Conservation (phyloP, 148 eudicot species). For the Persicaria tinctoria region DNA sequence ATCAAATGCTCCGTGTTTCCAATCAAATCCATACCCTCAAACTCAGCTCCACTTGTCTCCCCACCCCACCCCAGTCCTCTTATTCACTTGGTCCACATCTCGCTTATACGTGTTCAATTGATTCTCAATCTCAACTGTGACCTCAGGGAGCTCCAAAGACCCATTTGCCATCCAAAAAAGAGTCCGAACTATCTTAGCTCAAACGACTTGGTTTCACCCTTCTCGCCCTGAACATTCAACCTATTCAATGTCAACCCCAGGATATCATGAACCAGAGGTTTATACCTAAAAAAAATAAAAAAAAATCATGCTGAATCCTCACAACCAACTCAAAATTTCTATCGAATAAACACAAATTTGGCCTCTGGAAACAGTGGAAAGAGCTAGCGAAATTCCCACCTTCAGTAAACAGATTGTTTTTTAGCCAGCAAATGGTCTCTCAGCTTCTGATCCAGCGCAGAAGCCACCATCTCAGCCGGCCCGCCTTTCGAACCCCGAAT, state of each 20-base stretch:
- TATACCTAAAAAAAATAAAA: constrained; percentile 46
- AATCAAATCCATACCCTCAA: no score
- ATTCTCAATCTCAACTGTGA: constrained; percentile 88
- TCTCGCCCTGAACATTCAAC: constrained; percentile 72
- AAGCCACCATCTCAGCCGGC: no score
- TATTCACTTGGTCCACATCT: constrained; percentile 90
- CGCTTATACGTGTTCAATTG: constrained; percentile 81
- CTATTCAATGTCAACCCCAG: constrained; percentile 58
- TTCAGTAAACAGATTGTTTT: constrained; percentile 83
- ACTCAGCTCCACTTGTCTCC: no score
- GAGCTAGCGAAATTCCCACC: constrained; percentile 65
- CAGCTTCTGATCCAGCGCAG: constrained; percentile 73
- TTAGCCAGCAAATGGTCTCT: constrained; percentile 78
- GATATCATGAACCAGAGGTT: constrained; percentile 36
- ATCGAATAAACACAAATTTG: constrained; percentile 78
- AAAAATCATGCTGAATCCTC: constrained; percentile 77
- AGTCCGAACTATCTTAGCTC: constrained; percentile 67
- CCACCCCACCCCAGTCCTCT: constrained; percentile 44
- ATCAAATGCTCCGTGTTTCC: no score
- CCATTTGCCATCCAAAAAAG: constrained; percentile 83
- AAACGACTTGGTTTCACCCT: constrained; percentile 74
- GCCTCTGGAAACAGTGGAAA: constrained; percentile 50
- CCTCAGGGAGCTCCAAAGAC: constrained; percentile 83
- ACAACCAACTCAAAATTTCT: constrained; percentile 77
- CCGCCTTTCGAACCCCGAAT: no score